Evolutionary conservation across 768 basidiomycete genomes (phyloP).

Genomic region (Mycena indigotica): DNA sequence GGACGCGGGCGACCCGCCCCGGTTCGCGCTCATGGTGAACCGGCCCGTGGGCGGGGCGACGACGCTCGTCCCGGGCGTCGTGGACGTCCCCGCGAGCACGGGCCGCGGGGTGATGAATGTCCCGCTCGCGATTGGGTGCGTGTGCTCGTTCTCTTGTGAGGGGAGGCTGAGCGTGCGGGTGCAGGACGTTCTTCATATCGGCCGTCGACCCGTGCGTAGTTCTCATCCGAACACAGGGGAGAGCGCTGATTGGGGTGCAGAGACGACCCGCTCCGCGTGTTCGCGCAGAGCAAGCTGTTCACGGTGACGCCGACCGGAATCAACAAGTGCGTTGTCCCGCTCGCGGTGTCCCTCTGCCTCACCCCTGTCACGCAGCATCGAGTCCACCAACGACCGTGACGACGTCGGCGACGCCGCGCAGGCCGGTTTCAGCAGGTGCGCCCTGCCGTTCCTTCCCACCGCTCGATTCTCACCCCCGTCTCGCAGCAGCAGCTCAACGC

Average conservation of each 20-base stretch:
- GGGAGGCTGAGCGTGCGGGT: neutral
- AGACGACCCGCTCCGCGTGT: neutral
- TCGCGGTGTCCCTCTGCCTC: neutral
- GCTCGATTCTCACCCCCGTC: neutral
- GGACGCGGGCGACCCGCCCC: neutral
- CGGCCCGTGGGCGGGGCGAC: neutral
- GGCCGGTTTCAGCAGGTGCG: neutral
- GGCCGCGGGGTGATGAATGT: neutral
- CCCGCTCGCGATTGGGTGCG: neutral
- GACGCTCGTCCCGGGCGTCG: neutral
- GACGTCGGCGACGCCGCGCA: neutral
- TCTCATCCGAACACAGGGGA: neutral
- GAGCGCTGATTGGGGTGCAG: neutral
- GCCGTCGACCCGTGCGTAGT: neutral
- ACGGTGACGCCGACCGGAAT: neutral
- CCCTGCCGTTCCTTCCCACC: neutral
- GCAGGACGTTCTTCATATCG: neutral
- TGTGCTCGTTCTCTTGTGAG: neutral
- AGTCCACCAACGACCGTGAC: neutral
- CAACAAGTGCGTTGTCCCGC: neutral
- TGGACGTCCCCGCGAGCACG: too few relatives aligned
- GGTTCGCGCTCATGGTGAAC: neutral
- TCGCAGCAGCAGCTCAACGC: neutral
- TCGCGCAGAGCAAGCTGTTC: neutral
- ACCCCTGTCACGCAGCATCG: neutral